phyloP scores from a whole-genome alignment of 2,329 filamentous ascomycete genomes.

The Camillea tinctor region DNA sequence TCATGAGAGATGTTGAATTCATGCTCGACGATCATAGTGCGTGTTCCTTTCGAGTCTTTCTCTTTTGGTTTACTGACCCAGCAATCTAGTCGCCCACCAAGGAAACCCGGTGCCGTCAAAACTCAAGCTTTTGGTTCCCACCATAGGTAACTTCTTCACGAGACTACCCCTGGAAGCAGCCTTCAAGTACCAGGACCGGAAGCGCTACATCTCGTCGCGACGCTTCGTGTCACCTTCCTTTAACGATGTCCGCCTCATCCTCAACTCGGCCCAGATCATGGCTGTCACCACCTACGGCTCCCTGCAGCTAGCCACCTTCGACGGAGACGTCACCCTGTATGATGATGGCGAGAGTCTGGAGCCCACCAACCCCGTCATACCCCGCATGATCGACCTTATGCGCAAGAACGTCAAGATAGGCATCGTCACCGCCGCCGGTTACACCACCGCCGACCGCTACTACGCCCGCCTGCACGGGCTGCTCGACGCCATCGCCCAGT shows the following conservation, averaged over 20 bases:
- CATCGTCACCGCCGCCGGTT: constrained; percentile 95
- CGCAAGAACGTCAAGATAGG: constrained; percentile 78
- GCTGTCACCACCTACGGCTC: constrained; percentile 73
- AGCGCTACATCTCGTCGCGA: constrained; percentile 82
- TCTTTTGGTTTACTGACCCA: constrained; percentile 7
- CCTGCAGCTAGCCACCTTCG: constrained; percentile 88
- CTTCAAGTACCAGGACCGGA: constrained; percentile 85
- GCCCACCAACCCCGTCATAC: constrained; percentile 73
- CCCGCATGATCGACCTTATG: constrained; percentile 67
- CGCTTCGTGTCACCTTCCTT: constrained; percentile 95
- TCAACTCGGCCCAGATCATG: constrained; percentile 95
- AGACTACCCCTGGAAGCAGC: constrained; percentile 81
- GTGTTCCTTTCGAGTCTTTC: constrained; percentile 16
- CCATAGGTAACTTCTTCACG: constrained; percentile 92
- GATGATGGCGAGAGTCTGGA: constrained; percentile 81
- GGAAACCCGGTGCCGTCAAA: constrained; percentile 74
- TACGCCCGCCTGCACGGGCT: constrained; percentile 84
- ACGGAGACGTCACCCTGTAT: constrained; percentile 96
- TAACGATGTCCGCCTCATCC: constrained; percentile 88
- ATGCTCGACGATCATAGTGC: constrained; percentile 90
- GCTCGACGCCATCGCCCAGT: constrained; percentile 70
- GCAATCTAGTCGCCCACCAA: constrained; percentile 65
- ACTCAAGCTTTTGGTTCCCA: constrained; percentile 85
- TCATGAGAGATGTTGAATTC: constrained; percentile 88
- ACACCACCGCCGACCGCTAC: constrained; percentile 84